These are phyloP conservation scores for Pinus tabuliformis DNA, from an alignment of 75 land plant species.

Conservation along the genomic window DNA sequence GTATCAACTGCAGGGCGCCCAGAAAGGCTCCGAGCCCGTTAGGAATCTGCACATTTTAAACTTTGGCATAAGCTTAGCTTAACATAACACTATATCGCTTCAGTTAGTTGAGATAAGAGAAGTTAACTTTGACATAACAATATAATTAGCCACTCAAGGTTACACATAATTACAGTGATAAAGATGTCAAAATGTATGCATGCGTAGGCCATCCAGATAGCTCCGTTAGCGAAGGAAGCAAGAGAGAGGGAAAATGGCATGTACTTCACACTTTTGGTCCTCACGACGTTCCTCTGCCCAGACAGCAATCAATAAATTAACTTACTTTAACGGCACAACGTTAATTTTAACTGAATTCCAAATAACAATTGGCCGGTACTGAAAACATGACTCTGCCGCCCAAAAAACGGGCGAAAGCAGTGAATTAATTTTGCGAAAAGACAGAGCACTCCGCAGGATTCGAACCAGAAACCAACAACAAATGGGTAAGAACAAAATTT, in stretches of 20 bases:
- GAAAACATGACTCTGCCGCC: background rate
- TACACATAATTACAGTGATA: constrained; percentile 27
- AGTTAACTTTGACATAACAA: background rate
- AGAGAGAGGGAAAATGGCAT: constrained; percentile 70
- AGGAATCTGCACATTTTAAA: constrained; percentile 39
- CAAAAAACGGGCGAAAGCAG: too few species aligned
- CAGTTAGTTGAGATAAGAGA: background rate
- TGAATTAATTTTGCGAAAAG: too few species aligned
- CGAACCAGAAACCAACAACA: too few species aligned
- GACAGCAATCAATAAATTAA: background rate
- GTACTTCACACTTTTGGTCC: constrained; percentile 50
- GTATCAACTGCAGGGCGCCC: constrained; percentile 37
- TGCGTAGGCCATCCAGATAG: constrained; percentile 57
- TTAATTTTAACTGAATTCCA: background rate
- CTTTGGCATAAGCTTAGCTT: background rate
- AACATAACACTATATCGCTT: background rate
- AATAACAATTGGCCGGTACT: background rate
- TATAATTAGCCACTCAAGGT: background rate
- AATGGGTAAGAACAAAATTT: too few species aligned
- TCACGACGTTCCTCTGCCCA: constrained; percentile 52
- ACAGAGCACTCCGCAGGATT: too few species aligned
- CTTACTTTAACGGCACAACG: background rate
- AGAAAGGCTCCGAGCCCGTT: constrained; percentile 54
- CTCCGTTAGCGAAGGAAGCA: constrained; percentile 40
- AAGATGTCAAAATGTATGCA: constrained; percentile 38